Evolutionary conservation across 257 asterid species (phyloP).

Genomic region (Solanum clarkiae): DNA sequence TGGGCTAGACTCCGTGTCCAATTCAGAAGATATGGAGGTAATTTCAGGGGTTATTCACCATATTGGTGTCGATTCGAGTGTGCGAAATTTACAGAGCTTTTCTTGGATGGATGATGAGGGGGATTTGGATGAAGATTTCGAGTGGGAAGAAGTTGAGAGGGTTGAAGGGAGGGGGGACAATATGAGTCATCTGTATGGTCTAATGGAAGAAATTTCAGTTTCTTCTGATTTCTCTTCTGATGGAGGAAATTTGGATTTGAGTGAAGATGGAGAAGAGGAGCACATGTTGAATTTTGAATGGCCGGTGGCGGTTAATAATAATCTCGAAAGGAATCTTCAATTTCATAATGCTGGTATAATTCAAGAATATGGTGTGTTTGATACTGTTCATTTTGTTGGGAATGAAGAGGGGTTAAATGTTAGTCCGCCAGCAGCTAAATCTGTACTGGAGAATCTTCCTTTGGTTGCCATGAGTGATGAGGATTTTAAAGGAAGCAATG

Average conservation of each 20-base stretch:
- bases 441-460: constrained; percentile 52
- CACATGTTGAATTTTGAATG: constrained; percentile 46
- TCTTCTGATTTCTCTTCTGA: not conserved
- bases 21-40: not conserved
- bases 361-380: constrained; percentile 43
- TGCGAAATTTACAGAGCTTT: not conserved
- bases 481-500: constrained; percentile 13
- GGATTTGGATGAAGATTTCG: not conserved
- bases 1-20: not conserved
- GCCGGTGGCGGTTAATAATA: constrained; percentile 48
- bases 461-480: constrained; percentile 33
- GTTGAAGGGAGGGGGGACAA: not conserved
- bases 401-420: constrained; percentile 39
- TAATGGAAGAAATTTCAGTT: not conserved
- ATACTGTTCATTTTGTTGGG: constrained; percentile 48
- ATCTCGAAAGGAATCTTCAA: constrained; percentile 36
- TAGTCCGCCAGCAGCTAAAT: constrained; percentile 86
- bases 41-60: not conserved
- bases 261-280: constrained; percentile 22
- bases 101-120: not conserved
- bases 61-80: not conserved
- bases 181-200: not conserved
- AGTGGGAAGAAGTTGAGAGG: not conserved
- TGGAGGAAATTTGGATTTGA: not conserved
- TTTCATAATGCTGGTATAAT: constrained; percentile 22